phyloP scores from a whole-genome alignment of 1,284 basidiomycete genomes.

The Leucoagaricus sp. region DNA sequence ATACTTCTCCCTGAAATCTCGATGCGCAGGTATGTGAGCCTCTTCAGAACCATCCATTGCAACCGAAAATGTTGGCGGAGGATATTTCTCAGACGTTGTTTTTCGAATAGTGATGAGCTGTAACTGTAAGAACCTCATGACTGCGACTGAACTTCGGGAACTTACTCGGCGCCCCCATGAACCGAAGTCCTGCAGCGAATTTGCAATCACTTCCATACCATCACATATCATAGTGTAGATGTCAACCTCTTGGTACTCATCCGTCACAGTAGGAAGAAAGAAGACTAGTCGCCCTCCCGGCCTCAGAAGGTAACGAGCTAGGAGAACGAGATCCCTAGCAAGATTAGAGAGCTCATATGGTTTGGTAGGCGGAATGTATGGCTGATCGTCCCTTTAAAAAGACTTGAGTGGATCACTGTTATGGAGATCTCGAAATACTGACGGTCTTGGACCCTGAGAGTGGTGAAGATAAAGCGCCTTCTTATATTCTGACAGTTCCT shows the following conservation, averaged over 20 bases:
- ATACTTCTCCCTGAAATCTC: constrained; percentile 79
- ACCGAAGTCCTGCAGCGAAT: constrained; percentile 94
- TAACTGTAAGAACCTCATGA: background rate
- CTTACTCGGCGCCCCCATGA: constrained; percentile 91
- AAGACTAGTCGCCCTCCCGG: constrained; percentile 91
- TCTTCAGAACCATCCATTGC: constrained; percentile 7
- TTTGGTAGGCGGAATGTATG: constrained; percentile 85
- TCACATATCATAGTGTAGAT: constrained; percentile 72
- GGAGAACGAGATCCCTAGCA: constrained; percentile 78
- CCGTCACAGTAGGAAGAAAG: constrained; percentile 91
- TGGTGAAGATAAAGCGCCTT: constrained; percentile 39
- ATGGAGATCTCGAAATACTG: constrained; percentile 22
- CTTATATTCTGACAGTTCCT: constrained; percentile 44
- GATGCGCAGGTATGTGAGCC: constrained; percentile 67
- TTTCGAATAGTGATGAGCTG: constrained; percentile 92
- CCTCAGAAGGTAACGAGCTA: constrained; percentile 84
- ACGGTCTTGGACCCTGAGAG: constrained; percentile 42
- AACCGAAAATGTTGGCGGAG: constrained; percentile 53
- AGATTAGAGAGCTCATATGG: constrained; percentile 93
- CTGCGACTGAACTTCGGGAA: constrained; percentile 17
- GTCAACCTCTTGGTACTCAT: constrained; percentile 88
- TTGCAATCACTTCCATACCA: constrained; percentile 87
- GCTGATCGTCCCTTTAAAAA: constrained; percentile 49
- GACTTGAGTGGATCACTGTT: background rate
- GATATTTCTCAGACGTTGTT: constrained; percentile 47